A percentile compares a stretch with the other conserved stretches of the same genome.
Evolutionary conservation across 2,329 filamentous ascomycete genomes (phyloP).

Genomic region (Thielaviopsis punctulata): DNA sequence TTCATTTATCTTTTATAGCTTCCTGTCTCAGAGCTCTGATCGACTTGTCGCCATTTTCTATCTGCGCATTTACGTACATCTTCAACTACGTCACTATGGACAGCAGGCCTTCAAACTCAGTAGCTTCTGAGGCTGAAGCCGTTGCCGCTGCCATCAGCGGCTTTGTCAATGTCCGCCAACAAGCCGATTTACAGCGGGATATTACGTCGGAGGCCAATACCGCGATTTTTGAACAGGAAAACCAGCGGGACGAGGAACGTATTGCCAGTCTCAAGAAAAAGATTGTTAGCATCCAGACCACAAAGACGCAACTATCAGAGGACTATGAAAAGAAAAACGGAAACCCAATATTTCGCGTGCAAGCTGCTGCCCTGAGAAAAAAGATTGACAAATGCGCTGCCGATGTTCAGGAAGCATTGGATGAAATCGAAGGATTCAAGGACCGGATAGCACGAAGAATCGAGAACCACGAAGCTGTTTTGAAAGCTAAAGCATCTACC

Average conservation of each 20-base stretch:
- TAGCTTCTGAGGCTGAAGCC: constrained; percentile 12
- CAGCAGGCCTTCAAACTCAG: not conserved
- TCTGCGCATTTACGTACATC: not conserved
- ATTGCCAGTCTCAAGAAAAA: constrained; percentile 40
- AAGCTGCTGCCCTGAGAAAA: constrained; percentile 35
- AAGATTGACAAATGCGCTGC: constrained; percentile 42
- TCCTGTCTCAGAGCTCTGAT: not conserved
- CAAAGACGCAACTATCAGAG: constrained; percentile 24
- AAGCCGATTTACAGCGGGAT: constrained; percentile 80
- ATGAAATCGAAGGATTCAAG: constrained; percentile 66
- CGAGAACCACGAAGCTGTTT: constrained; percentile 35
- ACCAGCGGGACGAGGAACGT: constrained; percentile 43
- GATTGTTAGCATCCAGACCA: constrained; percentile 46
- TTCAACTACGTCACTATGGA: not conserved
- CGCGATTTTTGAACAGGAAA: constrained; percentile 42
- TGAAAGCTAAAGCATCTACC: constrained; percentile 36
- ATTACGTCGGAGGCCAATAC: constrained; percentile 49
- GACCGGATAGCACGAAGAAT: constrained; percentile 52
- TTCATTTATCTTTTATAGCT: too few relatives aligned
- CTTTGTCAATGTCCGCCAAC: constrained; percentile 44
- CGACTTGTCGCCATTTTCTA: not conserved
- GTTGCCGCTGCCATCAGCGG: constrained; percentile 22
- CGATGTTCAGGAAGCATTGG: constrained; percentile 46
- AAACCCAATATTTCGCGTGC: constrained; percentile 15
- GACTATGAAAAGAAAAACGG: constrained; percentile 27